Evolutionary conservation across 139 green algal genomes (phyloP).

Genomic region (Monoraphidium neglectum): DNA sequence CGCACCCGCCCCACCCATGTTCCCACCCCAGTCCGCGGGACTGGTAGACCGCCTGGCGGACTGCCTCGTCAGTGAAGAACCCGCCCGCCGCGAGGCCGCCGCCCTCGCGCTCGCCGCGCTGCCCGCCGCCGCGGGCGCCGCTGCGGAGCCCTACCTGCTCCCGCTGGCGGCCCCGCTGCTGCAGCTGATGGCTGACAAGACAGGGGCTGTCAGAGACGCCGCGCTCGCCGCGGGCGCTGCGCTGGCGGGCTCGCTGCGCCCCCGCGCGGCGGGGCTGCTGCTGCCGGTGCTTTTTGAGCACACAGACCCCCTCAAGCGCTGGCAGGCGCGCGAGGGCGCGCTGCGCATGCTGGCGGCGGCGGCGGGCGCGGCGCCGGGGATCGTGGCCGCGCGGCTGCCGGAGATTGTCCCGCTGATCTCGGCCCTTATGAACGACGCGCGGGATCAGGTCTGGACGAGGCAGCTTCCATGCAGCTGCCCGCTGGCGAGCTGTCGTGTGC

Average conservation of each 20-base stretch:
- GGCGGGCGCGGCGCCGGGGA: conserved; percentile 30
- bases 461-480: too few relatives aligned
- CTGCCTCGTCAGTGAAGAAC: conserved; percentile 5
- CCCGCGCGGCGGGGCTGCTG: background rate
- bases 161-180: conserved; percentile 63
- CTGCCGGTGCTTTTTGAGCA: conserved; percentile 9
- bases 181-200: conserved; percentile 72
- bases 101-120: conserved; percentile 44
- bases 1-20: too few relatives aligned
- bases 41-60: background rate
- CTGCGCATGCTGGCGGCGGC: conserved; percentile 47
- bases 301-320: conserved; percentile 28
- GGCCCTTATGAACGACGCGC: conserved; percentile 41
- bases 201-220: conserved; percentile 47
- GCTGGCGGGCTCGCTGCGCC: conserved; percentile 11
- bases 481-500: too few relatives aligned
- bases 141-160: conserved; percentile 73
- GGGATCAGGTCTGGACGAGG: conserved; percentile 42
- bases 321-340: conserved; percentile 57
- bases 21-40: background rate
- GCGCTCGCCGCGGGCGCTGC: conserved; percentile 33
- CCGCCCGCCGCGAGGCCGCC: conserved; percentile 42
- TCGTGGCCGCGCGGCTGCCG: conserved; percentile 58
- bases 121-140: conserved; percentile 32
- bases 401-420: conserved; percentile 69